Percentiles rank a stretch among this genome's conserved stretches.
Conservation (phyloP, 2,329 filamentous ascomycete species). For the Aureobasidium sp. region DNA sequence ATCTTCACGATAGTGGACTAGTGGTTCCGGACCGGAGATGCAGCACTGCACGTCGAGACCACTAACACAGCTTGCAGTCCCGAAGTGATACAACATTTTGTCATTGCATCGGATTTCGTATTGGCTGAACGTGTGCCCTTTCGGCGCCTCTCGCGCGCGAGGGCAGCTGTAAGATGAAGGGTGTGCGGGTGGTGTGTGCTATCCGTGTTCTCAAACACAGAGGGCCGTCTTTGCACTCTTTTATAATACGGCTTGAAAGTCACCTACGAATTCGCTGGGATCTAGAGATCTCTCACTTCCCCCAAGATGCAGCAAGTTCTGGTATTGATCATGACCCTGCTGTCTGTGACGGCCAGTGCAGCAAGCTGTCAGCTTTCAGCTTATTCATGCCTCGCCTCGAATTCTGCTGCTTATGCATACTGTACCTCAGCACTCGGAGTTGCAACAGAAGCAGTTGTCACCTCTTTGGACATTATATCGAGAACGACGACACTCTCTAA, state of each 20-base stretch:
- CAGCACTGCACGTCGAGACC: not conserved
- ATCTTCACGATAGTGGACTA: not conserved
- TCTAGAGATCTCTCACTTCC: not conserved
- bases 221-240: not conserved
- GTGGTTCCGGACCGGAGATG: not conserved
- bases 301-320: not conserved
- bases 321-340: not conserved
- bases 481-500: not conserved
- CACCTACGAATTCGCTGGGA: not conserved
- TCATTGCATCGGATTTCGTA: not conserved
- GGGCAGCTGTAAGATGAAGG: not conserved
- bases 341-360: slow-evolving; percentile 3
- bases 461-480: not conserved
- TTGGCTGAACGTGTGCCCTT: not conserved
- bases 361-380: slow-evolving; percentile 5
- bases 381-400: slow-evolving; percentile 8
- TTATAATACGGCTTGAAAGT: not conserved
- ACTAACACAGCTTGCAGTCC: not conserved
- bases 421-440: slow-evolving; percentile 2
- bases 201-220: not conserved
- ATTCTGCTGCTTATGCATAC: slow-evolving; percentile 7
- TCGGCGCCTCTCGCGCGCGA: not conserved
- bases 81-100: not conserved
- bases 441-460: not conserved
- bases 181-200: not conserved